A percentile compares a stretch with the other conserved stretches of the same genome.
Conservation (phyloP, 2,329 filamentous ascomycete species). For the Botrytis pseudocinerea region DNA sequence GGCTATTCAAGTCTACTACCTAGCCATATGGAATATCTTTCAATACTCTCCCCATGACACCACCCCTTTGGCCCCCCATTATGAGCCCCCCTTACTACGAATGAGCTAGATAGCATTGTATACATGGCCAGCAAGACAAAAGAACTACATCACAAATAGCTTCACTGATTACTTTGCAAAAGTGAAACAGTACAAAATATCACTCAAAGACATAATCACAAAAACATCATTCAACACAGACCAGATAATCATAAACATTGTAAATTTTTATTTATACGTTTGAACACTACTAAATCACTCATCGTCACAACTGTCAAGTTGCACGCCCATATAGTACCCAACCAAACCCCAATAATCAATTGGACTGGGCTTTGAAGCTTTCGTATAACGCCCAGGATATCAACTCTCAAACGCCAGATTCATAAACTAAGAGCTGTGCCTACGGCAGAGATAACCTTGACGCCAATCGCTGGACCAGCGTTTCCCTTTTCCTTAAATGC, state of each 20-base stretch:
- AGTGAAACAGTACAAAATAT: not conserved
- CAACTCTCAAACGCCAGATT: conserved; percentile 18
- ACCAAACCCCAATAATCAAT: conserved; percentile 4
- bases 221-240: not conserved
- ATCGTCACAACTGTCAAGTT: conserved; percentile 3
- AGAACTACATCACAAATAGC: not conserved
- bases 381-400: conserved; percentile 19
- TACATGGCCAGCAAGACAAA: not conserved
- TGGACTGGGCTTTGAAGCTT: not conserved
- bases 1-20: not conserved
- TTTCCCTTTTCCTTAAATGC: conserved; percentile 14
- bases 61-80: not conserved
- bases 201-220: not conserved
- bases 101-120: not conserved
- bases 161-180: not conserved
- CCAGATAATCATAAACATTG: not conserved
- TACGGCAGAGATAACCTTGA: conserved; percentile 5
- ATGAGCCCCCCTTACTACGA: not conserved
- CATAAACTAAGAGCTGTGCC: conserved; percentile 12
- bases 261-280: conserved; percentile 3
- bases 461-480: conserved; percentile 12
- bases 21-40: not conserved
- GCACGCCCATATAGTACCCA: not conserved
- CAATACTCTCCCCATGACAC: not conserved
- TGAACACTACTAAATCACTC: not conserved